These are phyloP conservation scores for Sporothrix brunneoviolacea DNA, from an alignment of 2,329 filamentous ascomycete genomes.

Conservation along the genomic window DNA sequence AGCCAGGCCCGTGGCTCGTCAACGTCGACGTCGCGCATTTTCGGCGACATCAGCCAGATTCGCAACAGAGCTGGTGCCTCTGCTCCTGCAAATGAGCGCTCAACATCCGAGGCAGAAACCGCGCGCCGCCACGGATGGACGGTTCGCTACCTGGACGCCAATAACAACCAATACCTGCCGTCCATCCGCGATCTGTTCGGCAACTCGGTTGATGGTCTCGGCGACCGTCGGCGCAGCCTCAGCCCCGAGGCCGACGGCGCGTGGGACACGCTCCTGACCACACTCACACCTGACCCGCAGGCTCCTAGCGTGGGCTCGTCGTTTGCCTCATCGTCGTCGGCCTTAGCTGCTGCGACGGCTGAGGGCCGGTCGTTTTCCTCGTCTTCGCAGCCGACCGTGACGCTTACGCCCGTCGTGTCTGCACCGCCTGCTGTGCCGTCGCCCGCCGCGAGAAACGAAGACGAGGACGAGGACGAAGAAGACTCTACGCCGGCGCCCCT, in stretches of 20 bases:
- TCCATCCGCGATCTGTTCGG: not conserved
- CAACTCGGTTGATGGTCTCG: conserved; percentile 59
- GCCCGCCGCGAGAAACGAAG: not conserved
- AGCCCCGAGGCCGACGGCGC: conserved; percentile 59
- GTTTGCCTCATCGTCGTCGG: conserved; percentile 62
- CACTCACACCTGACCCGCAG: conserved; percentile 73
- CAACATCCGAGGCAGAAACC: not conserved
- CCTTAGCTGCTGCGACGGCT: conserved; percentile 29
- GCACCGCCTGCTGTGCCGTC: conserved; percentile 9
- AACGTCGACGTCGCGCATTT: conserved; percentile 13
- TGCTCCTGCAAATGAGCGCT: not conserved
- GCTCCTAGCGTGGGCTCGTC: conserved; percentile 76
- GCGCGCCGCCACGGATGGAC: conserved; percentile 1
- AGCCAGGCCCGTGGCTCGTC: not conserved
- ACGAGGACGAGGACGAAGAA: conserved; percentile 1
- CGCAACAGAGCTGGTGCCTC: not conserved
- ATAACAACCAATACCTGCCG: conserved; percentile 8
- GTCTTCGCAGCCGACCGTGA: conserved; percentile 9
- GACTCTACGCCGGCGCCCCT: not conserved
- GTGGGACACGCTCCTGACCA: conserved; percentile 78
- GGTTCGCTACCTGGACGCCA: conserved; percentile 7
- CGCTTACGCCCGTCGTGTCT: not conserved
- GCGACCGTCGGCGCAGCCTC: conserved; percentile 77
- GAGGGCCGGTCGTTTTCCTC: not conserved
- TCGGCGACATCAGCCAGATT: conserved; percentile 9